Percentiles rank a stretch among this genome's conserved stretches.
These are phyloP conservation scores for Ligustrum vulgare DNA, from an alignment of 257 asterid species.

Conservation along the genomic window DNA sequence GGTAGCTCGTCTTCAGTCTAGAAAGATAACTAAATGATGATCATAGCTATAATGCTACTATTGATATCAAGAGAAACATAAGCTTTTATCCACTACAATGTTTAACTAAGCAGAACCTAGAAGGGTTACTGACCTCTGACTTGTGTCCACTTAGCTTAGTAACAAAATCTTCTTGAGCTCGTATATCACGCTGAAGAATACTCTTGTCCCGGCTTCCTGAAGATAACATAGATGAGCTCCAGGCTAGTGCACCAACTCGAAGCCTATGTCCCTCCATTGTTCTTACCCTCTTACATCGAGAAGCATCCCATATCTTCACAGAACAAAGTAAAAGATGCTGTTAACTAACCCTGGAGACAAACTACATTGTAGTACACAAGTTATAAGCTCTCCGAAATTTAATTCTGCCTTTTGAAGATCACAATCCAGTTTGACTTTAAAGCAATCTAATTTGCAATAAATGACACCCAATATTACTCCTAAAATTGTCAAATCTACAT, in stretches of 20 bases:
- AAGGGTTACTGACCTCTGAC: slow-evolving; percentile 69
- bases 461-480: neutral
- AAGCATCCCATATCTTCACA: slow-evolving; percentile 85
- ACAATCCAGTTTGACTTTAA: neutral
- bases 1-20: slow-evolving; percentile 11
- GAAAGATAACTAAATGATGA: neutral
- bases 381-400: neutral
- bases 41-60: neutral
- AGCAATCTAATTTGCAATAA: neutral
- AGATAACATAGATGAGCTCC: slow-evolving; percentile 78
- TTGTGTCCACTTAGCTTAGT: slow-evolving; percentile 92
- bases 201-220: slow-evolving; percentile 96
- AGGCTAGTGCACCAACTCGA: slow-evolving; percentile 94
- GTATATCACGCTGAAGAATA: slow-evolving; percentile 86
- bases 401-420: neutral
- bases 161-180: slow-evolving; percentile 69
- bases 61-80: neutral
- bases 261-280: slow-evolving; percentile 93
- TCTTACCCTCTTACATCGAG: slow-evolving; percentile 83
- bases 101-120: slow-evolving; percentile 14
- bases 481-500: neutral
- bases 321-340: slow-evolving; percentile 16
- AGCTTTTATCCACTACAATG: neutral
- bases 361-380: neutral
- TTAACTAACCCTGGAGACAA: slow-evolving; percentile 6